Percentiles rank a stretch among this genome's conserved stretches.
Conservation (phyloP, 129 eudicot genomes). For the Lactuca saligna region DNA sequence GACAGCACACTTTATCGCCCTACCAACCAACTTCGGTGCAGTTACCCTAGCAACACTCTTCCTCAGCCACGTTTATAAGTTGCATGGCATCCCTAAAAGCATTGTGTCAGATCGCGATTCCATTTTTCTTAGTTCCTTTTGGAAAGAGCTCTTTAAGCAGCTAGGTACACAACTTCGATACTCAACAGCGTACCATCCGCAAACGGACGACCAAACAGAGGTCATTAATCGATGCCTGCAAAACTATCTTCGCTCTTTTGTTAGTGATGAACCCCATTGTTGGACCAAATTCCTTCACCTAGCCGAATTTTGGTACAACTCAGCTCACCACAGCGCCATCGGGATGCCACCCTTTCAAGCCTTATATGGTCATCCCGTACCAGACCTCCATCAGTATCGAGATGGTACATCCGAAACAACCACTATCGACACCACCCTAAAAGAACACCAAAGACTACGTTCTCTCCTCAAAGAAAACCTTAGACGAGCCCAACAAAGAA, state of each 20-base stretch:
- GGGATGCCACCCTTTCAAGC: no score
- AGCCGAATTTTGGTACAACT: slow-evolving; percentile 1
- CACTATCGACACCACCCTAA: no score
- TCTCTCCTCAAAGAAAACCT: no score
- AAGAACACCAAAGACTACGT: no score
- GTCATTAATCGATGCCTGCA: slow-evolving; percentile 6
- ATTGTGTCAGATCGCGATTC: slow-evolving; percentile 7
- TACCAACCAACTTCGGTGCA: not conserved
- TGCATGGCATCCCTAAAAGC: slow-evolving; percentile 3
- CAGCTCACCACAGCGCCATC: not conserved
- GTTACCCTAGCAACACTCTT: not conserved
- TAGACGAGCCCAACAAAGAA: no score
- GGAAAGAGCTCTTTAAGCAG: slow-evolving; percentile 8
- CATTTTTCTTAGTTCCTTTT: slow-evolving; percentile 7
- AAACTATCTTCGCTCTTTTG: not conserved
- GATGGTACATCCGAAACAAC: no score
- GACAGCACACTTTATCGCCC: slow-evolving; percentile 4
- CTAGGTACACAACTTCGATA: not conserved
- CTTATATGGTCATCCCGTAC: no score
- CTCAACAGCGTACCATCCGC: not conserved
- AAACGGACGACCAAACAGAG: slow-evolving; percentile 5
- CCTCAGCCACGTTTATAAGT: not conserved
- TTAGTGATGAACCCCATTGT: not conserved
- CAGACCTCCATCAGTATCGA: no score
- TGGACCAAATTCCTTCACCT: not conserved